These are phyloP conservation scores for Trichoderma asperellum DNA, from an alignment of 2,329 filamentous ascomycete species.

Conservation along the genomic window DNA sequence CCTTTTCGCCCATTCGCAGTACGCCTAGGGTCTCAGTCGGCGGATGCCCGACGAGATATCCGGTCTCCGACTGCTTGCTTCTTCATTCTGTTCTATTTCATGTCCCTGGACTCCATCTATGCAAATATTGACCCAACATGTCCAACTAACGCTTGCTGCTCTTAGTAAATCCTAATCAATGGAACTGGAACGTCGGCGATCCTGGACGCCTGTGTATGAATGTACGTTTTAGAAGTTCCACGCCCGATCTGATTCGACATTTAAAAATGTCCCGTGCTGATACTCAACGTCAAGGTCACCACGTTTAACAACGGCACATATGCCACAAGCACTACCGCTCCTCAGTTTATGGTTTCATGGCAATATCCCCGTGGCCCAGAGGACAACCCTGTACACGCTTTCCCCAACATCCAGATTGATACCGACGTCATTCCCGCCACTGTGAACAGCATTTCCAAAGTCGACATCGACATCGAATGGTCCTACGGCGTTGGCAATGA, in stretches of 20 bases:
- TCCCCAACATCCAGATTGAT: constrained; percentile 56
- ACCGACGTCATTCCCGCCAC: constrained; percentile 48
- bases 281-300: constrained; percentile 45
- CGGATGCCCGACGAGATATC: not conserved
- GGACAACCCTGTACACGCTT: constrained; percentile 56
- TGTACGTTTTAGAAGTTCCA: constrained; percentile 44
- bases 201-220: constrained; percentile 55
- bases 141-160: not conserved
- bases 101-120: not conserved
- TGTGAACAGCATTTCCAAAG: constrained; percentile 44
- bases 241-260: not conserved
- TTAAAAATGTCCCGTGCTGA: not conserved
- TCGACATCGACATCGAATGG: constrained; percentile 55
- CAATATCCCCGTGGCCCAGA: constrained; percentile 49
- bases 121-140: not conserved
- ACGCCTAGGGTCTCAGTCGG: not conserved
- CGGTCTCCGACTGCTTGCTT: not conserved
- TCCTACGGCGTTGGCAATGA: constrained; percentile 53
- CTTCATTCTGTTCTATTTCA: no score
- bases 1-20: not conserved
- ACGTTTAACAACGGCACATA: constrained; percentile 57
- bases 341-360: constrained; percentile 58
- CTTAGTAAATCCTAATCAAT: constrained; percentile 60
- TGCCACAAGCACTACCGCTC: constrained; percentile 49
- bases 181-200: constrained; percentile 49